Conservation (phyloP, 257 asterid species). For the Lycium barbarum region DNA sequence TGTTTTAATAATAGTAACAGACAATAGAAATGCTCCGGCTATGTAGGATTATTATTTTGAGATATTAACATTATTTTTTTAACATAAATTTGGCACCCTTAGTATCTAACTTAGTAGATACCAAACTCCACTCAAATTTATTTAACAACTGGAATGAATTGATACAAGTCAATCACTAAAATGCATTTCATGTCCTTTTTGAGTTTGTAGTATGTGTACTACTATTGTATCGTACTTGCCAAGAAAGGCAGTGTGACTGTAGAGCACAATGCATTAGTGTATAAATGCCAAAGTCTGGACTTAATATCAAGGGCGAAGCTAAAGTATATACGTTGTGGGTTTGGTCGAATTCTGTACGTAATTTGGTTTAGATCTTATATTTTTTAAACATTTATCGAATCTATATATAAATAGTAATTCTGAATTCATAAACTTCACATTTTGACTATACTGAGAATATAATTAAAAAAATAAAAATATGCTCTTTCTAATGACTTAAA, state of each 20-base stretch:
- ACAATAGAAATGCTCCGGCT: too few relatives aligned
- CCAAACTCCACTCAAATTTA: not conserved
- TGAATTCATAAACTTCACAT: too few relatives aligned
- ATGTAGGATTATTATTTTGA: too few relatives aligned
- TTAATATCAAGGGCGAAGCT: not conserved
- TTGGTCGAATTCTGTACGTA: not conserved
- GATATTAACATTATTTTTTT: too few relatives aligned
- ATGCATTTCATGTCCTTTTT: not conserved
- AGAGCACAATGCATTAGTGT: not conserved
- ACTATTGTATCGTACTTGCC: not conserved
- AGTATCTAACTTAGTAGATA: not conserved
- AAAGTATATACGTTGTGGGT: not conserved
- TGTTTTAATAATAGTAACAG: too few relatives aligned
- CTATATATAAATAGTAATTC: too few relatives aligned
- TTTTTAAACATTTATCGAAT: too few relatives aligned
- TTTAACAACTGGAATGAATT: not conserved
- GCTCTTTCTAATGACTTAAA: too few relatives aligned
- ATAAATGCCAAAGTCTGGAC: not conserved
- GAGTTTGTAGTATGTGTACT: not conserved
- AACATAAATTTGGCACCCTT: not conserved
- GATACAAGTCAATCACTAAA: not conserved
- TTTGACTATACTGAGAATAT: too few relatives aligned
- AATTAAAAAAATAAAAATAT: too few relatives aligned
- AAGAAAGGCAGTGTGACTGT: not conserved
- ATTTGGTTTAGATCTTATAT: too few relatives aligned